Evolutionary conservation across 257 asterid genomes (phyloP), one percentile per base, ranked within the genome.

Genomic region (Linaria vulgaris): DNA sequence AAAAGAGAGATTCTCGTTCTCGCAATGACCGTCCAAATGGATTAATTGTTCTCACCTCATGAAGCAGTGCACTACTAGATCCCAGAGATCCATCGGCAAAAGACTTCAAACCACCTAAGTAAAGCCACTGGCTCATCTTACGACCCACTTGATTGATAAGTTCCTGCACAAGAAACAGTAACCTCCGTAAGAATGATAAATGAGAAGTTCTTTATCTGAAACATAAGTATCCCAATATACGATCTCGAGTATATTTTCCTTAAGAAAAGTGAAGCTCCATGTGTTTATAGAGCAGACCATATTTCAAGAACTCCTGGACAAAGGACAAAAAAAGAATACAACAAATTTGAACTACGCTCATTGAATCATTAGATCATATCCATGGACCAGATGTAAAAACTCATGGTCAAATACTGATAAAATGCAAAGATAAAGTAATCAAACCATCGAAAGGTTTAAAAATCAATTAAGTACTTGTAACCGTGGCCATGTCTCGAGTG

Each of bases 81-180:
- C 97, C 99, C 90, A 92, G 71, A 54, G 99, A 92, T 69, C 99
- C 99, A 85, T 92, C 99, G 41, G 87, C 84, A 77, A 85, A 92
- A 66, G 94, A 84, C 82, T 92, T 89, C 66, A 92, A 59, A 41
- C 99, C 99, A n/a, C 99, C 97, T 61, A 92, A 82, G 80, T 89
- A 81, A 49, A 92, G 80, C 97, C 96, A 87, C 66, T 81, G 83
- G 74, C 96, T 87, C 80, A 77, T 80, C 72, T 69, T 79, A 59
- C 69, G 94, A 63, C 91, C 94, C 61, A 68, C 84, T 76, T 72
- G 73, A 51, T 74, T 69, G 37, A 79, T 71, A 47, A 79, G 79
- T 72, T 87, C 91, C 97, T 92, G 66, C 20, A 70, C 20, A 20
- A 53, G 67, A 41, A 64, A 43, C 24, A 47, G 48, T 14, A 17